Evolutionary conservation across 192 early-diverging fungal genomes (phyloP), one percentile per base, ranked within the genome.

Genomic region (Linnemannia exigua): DNA sequence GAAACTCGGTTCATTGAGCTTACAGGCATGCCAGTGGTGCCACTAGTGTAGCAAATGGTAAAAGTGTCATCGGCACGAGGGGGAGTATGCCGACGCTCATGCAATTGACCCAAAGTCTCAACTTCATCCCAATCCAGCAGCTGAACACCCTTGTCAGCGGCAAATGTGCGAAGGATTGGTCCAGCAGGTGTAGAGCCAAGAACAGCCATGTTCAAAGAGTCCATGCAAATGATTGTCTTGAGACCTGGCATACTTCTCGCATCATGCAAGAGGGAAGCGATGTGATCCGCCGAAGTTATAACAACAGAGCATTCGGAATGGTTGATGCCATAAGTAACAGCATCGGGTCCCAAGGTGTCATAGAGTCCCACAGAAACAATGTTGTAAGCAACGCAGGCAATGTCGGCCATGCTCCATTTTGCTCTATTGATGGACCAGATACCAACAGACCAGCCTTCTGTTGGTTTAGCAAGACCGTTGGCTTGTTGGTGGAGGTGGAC

Each of bases 311-410:
- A 88, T 31, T 96, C 96, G 20, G 96, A 89, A 76, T 97, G 95
- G 86, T 95, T 96, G 35, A 97, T 78, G 44, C 97, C 95, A 80
- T 94, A 97, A 88, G 95, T 92, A 61, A 97, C 88, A 15, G 95
- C 90, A 25, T 96, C 94, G 1, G 92, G 91, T 70, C 96, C 97
- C 31, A 98, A 91, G 33, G 96, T 96, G 83, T 98, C 97, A 87
- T 97, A 97, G 51, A 98, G 88, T 16, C 96, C 92, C 15, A 97
- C 95, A 7, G 89, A 87, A 67, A 90, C 90, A 51, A 93, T 70
- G 74, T 89, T 91, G 74, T 95, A 93, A 66, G 90, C 89, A 52
- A 91, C 75, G 25, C 91, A 88, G 1, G 87, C 96, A 31, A 90
- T 88, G 79, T 95, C 93, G 14, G 92, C 84, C 74, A 96, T 90